phyloP scores from a whole-genome alignment of 2,329 filamentous ascomycete genomes.

The Fusarium scirpi region DNA sequence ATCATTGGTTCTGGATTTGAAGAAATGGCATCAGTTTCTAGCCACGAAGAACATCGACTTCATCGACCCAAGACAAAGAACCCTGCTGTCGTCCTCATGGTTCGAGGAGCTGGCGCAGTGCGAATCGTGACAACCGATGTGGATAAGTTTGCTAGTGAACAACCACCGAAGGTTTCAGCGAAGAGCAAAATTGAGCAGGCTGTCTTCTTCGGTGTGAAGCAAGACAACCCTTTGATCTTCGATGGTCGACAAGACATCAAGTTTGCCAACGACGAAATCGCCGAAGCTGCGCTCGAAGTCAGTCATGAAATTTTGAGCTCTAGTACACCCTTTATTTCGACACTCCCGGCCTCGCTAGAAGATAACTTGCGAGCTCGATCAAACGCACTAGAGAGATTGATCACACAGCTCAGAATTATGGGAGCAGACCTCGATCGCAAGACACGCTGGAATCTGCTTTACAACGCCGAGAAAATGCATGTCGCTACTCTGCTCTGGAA shows the following conservation, averaged over 20 bases:
- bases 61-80: constrained; percentile 69
- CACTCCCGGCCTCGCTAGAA: constrained; percentile 80
- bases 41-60: constrained; percentile 61
- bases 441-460: constrained; percentile 84
- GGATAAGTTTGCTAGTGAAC: constrained; percentile 69
- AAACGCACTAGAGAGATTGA: constrained; percentile 80
- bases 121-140: constrained; percentile 70
- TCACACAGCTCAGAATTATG: constrained; percentile 75
- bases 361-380: constrained; percentile 81
- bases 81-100: constrained; percentile 70
- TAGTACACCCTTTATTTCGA: constrained; percentile 78
- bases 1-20: constrained; percentile 74
- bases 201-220: constrained; percentile 87
- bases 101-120: constrained; percentile 72
- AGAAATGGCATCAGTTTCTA: constrained; percentile 58
- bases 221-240: constrained; percentile 90
- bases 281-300: constrained; percentile 79
- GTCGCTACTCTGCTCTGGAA: constrained; percentile 85
- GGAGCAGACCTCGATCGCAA: constrained; percentile 73
- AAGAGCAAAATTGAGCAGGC: constrained; percentile 94
- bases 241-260: constrained; percentile 73
- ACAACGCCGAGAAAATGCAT: constrained; percentile 89
- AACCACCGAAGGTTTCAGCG: constrained; percentile 75
- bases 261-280: constrained; percentile 78
- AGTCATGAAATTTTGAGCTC: constrained; percentile 87